Evolutionary conservation across 75 land plant genomes (phyloP).

Genomic region (Cryptomeria japonica): DNA sequence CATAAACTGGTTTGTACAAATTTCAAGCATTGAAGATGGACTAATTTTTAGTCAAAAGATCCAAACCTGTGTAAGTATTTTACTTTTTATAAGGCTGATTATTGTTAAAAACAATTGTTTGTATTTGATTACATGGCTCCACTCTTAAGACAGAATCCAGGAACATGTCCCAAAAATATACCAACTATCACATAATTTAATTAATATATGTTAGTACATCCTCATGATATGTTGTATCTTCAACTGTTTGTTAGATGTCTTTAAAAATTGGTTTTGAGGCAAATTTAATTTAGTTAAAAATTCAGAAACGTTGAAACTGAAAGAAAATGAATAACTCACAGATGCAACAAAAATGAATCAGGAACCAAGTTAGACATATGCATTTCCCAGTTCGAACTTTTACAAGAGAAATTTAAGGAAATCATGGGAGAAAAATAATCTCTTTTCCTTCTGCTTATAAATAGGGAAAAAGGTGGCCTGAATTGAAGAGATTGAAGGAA

Average conservation of each 20-base stretch:
- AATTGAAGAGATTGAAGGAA: neutral
- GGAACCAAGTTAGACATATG: neutral
- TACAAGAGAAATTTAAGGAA: neutral
- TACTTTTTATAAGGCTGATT: no score
- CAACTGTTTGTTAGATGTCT: neutral
- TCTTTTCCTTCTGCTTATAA: neutral
- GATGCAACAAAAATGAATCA: neutral
- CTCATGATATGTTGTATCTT: neutral
- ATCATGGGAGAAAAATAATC: neutral
- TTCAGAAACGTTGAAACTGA: neutral
- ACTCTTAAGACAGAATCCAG: neutral
- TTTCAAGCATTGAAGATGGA: neutral
- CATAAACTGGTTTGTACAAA: neutral
- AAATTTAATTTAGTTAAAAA: neutral
- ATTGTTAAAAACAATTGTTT: neutral
- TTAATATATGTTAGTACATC: neutral
- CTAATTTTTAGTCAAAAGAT: neutral
- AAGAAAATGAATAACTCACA: neutral
- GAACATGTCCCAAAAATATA: neutral
- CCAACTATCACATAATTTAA: neutral
- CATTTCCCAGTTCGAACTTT: neutral
- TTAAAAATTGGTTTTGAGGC: neutral
- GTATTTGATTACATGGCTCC: neutral
- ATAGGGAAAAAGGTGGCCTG: neutral
- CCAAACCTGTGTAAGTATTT: neutral